Evolutionary conservation across 2,329 filamentous ascomycete species (phyloP).

Genomic region (Talaromyces funiculosus): DNA sequence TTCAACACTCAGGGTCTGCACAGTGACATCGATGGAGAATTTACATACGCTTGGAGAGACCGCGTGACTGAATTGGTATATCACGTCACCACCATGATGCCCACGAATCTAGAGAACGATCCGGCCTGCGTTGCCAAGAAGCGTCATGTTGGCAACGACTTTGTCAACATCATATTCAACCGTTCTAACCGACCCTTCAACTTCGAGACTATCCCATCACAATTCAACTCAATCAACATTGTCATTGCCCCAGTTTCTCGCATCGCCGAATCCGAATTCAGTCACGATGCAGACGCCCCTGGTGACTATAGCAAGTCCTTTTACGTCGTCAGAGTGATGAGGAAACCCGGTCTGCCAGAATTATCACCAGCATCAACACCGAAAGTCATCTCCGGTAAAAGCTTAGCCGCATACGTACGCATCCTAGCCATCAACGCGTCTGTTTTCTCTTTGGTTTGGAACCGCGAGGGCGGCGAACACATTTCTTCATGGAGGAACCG

Average conservation of each 20-base stretch:
- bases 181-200: conserved; percentile 84
- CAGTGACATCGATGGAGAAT: conserved; percentile 74
- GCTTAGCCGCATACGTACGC: conserved; percentile 78
- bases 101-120: conserved; percentile 72
- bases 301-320: conserved; percentile 48
- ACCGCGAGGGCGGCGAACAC: conserved; percentile 66
- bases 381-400: conserved; percentile 79
- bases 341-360: conserved; percentile 80
- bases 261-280: conserved; percentile 33
- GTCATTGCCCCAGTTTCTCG: conserved; percentile 74
- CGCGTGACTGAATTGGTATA: conserved; percentile 92
- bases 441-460: conserved; percentile 90
- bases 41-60: conserved; percentile 91
- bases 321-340: conserved; percentile 85
- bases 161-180: conserved; percentile 97
- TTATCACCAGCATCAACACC: conserved; percentile 84
- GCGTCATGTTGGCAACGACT: conserved; percentile 92
- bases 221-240: conserved; percentile 96
- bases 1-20: conserved; percentile 95
- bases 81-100: conserved; percentile 96
- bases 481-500: conserved; percentile 85
- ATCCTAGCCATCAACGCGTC: conserved; percentile 88
- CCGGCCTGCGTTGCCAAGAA: conserved; percentile 79
- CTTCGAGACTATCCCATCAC: conserved; percentile 87
- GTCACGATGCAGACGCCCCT: conserved; percentile 19